Percentiles rank a stretch among this genome's conserved stretches.
phyloP scores from a whole-genome alignment of 305 asterid species.

The Fraxinus angustifolia region DNA sequence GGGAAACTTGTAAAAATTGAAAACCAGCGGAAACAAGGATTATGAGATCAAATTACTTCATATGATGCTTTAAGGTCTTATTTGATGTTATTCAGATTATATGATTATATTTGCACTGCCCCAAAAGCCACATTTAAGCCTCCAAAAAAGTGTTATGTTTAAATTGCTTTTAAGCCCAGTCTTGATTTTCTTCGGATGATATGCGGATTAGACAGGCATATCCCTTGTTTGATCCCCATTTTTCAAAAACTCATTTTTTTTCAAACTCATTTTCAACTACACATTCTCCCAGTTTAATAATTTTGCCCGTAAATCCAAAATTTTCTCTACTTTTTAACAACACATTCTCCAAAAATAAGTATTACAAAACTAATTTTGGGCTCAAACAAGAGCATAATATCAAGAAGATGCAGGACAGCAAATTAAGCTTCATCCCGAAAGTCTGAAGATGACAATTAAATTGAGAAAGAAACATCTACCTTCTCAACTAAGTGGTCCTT shows the following conservation, averaged over 20 bases:
- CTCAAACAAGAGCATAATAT: not conserved
- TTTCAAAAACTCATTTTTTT: no score
- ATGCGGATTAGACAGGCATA: not conserved
- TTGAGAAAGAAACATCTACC: slow-evolving; percentile 37
- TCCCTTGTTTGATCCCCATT: no score
- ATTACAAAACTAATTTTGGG: no score
- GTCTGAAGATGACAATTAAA: not conserved
- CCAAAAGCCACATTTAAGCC: not conserved
- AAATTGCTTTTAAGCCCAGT: not conserved
- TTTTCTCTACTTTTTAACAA: no score
- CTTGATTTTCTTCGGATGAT: not conserved
- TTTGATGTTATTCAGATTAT: not conserved
- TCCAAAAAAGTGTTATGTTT: not conserved
- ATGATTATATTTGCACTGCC: not conserved
- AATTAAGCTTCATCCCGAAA: not conserved
- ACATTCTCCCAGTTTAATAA: no score
- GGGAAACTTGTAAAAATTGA: not conserved
- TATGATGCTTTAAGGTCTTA: not conserved
- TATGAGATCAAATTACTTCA: not conserved
- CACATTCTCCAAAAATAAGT: no score
- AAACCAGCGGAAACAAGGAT: not conserved
- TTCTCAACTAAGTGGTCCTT: slow-evolving; percentile 57
- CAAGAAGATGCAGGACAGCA: not conserved
- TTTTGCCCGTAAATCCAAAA: no score
- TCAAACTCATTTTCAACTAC: no score